Conservation (phyloP, 2,329 filamentous ascomycete species). For the Sclerotinia borealis region DNA sequence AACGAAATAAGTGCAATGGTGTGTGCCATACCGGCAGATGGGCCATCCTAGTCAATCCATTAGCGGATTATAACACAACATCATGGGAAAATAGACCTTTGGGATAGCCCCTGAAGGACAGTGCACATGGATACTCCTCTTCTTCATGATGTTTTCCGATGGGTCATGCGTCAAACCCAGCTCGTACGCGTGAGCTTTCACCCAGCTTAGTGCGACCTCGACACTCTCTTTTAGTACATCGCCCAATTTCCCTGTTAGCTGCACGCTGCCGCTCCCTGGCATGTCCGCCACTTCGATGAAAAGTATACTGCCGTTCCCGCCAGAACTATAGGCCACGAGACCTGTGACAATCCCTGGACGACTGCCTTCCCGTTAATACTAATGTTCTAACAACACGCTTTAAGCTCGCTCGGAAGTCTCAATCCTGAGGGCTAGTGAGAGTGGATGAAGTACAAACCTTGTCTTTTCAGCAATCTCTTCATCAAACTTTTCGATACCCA, state of each 20-base stretch:
- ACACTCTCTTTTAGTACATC: conserved; percentile 97
- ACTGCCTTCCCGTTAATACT: conserved; percentile 33
- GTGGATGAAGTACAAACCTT: conserved; percentile 28
- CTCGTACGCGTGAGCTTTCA: conserved; percentile 91
- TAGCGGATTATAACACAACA: conserved; percentile 9
- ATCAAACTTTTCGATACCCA: conserved; percentile 89
- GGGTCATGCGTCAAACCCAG: conserved; percentile 76
- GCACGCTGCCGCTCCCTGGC: conserved; percentile 86
- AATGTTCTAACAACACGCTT: conserved; percentile 2
- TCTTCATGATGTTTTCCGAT: conserved; percentile 91
- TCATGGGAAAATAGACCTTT: conserved; percentile 65
- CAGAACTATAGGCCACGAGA: conserved; percentile 87
- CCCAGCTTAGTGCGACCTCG: conserved; percentile 93
- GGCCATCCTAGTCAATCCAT: conserved; percentile 60
- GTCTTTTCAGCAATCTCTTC: conserved; percentile 90
- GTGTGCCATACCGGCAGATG: conserved; percentile 84
- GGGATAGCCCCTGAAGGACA: conserved; percentile 92
- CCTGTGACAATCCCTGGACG: conserved; percentile 93
- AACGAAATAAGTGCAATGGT: conserved; percentile 88
- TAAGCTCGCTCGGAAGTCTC: conserved; percentile 16
- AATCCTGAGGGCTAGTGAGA: conserved; percentile 3
- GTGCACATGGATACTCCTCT: conserved; percentile 89
- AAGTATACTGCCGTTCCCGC: conserved; percentile 89
- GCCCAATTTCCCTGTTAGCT: conserved; percentile 92
- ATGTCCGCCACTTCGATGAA: conserved; percentile 99